Conservation (phyloP, 768 basidiomycete genomes). For the Mycena vitilis region DNA sequence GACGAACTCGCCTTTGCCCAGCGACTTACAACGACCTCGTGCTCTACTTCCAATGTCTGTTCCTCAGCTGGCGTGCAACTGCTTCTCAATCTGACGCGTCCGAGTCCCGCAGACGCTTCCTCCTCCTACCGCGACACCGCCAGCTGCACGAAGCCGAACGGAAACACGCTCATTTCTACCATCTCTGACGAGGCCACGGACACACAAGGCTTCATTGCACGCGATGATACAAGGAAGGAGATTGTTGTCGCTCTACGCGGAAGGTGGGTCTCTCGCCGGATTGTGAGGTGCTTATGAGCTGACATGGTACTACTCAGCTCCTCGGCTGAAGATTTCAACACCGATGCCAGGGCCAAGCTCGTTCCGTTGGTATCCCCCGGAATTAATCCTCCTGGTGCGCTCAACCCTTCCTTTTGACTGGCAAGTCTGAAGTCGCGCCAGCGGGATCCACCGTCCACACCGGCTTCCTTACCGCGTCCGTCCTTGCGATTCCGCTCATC, state of each 20-base stretch:
- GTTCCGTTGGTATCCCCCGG: conserved; percentile 5
- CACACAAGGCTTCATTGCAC: conserved; percentile 9
- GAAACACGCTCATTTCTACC: conserved; percentile 4
- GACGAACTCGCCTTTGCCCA: too few relatives aligned
- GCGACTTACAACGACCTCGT: conserved; percentile 14
- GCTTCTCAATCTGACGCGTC: too few relatives aligned
- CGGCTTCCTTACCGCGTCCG: conserved; percentile 8
- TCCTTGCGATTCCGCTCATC: background rate
- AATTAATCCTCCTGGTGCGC: background rate
- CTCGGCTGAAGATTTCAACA: background rate
- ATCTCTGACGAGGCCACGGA: conserved; percentile 1
- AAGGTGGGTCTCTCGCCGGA: background rate
- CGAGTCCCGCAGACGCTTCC: too few relatives aligned
- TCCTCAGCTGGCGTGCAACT: background rate
- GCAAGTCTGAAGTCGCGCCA: too few relatives aligned
- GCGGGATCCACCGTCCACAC: conserved; percentile 5
- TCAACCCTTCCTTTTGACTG: too few relatives aligned
- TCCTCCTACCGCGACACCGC: conserved; percentile 1
- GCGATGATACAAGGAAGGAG: conserved; percentile 8
- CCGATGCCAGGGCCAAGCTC: background rate
- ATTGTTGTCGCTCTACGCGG: conserved; percentile 10
- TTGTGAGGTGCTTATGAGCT: too few relatives aligned
- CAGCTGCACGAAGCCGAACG: conserved; percentile 7
- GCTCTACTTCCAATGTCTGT: conserved; percentile 12
- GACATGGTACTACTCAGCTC: background rate